These are phyloP conservation scores for Lobosporangium transversale DNA, from an alignment of 192 early-diverging fungal species.

Conservation along the genomic window DNA sequence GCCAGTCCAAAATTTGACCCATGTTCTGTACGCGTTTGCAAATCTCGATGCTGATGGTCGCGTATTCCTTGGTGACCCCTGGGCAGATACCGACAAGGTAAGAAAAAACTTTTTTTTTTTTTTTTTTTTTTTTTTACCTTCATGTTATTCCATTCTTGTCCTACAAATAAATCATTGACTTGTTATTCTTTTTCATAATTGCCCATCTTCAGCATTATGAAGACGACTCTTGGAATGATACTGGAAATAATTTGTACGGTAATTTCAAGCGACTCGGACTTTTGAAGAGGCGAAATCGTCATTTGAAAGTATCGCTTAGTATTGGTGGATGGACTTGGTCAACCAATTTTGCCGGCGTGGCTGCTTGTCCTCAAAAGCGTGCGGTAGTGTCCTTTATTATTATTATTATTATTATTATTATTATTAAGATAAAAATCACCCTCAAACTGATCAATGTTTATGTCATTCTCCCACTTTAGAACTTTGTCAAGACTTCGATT, in stretches of 20 bases:
- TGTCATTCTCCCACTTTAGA: slow-evolving; percentile 4
- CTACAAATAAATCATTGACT: too few relatives aligned
- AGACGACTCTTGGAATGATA: slow-evolving; percentile 67
- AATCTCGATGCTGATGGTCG: slow-evolving; percentile 71
- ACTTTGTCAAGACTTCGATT: slow-evolving; percentile 67
- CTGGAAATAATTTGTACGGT: slow-evolving; percentile 61
- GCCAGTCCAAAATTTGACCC: slow-evolving; percentile 72
- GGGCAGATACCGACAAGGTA: slow-evolving; percentile 82
- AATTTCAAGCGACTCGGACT: slow-evolving; percentile 72
- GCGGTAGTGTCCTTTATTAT: slow-evolving; percentile 6
- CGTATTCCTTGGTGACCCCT: slow-evolving; percentile 75
- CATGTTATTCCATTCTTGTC: too few relatives aligned
- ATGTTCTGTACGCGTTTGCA: slow-evolving; percentile 85
- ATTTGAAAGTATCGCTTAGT: slow-evolving; percentile 75
- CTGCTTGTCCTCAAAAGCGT: slow-evolving; percentile 57
- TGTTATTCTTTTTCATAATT: slow-evolving; percentile 20
- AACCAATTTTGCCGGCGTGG: slow-evolving; percentile 73
- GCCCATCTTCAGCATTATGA: slow-evolving; percentile 51
- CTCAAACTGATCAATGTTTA: too few relatives aligned
- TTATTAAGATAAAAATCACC: too few relatives aligned
- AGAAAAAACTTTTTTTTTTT: slow-evolving; percentile 23
- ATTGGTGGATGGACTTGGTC: slow-evolving; percentile 87
- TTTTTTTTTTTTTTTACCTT: slow-evolving; percentile 6
- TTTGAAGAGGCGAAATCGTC: slow-evolving; percentile 73
- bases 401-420: not conserved